Percentiles rank a stretch among this genome's conserved stretches.
These are phyloP conservation scores for Ceratocystis harringtonii DNA, from an alignment of 2,329 filamentous ascomycete species.

Conservation along the genomic window DNA sequence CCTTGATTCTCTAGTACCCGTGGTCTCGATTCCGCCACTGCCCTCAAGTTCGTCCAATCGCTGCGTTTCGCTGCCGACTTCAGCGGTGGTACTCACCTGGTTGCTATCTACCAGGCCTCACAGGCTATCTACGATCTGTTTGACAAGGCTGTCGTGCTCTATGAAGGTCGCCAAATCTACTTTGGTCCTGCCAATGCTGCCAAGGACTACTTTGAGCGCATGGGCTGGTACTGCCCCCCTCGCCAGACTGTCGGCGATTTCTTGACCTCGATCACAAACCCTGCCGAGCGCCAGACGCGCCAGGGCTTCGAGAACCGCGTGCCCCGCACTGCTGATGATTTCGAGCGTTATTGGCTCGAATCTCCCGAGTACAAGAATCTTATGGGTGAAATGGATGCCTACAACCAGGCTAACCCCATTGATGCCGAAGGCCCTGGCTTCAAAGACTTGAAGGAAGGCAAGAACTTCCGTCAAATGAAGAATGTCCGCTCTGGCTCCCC, in stretches of 20 bases:
- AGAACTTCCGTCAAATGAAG: conserved; percentile 37
- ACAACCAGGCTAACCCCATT: conserved; percentile 33
- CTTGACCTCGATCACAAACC: conserved; percentile 53
- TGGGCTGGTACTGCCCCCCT: conserved; percentile 52
- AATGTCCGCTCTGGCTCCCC: conserved; percentile 40
- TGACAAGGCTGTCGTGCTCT: conserved; percentile 59
- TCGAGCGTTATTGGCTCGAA: conserved; percentile 35
- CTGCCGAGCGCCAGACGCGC: conserved; percentile 39
- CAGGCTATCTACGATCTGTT: conserved; percentile 58
- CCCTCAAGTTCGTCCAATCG: conserved; percentile 56
- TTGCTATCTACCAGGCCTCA: conserved; percentile 59
- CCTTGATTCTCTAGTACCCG: conserved; percentile 34
- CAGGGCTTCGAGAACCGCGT: conserved; percentile 45
- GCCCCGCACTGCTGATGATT: conserved; percentile 55
- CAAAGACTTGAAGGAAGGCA: conserved; percentile 32
- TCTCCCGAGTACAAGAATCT: conserved; percentile 32
- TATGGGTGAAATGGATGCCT: conserved; percentile 33
- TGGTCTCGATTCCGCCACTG: conserved; percentile 59
- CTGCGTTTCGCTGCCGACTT: conserved; percentile 51
- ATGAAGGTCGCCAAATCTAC: conserved; percentile 65
- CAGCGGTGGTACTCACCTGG: conserved; percentile 43
- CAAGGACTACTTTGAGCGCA: conserved; percentile 48
- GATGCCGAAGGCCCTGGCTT: conserved; percentile 27
- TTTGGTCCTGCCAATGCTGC: conserved; percentile 49
- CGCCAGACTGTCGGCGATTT: conserved; percentile 57